phyloP scores from a whole-genome alignment of 2,329 filamentous ascomycete genomes.

The Pseudophaeomoniella oleicola region DNA sequence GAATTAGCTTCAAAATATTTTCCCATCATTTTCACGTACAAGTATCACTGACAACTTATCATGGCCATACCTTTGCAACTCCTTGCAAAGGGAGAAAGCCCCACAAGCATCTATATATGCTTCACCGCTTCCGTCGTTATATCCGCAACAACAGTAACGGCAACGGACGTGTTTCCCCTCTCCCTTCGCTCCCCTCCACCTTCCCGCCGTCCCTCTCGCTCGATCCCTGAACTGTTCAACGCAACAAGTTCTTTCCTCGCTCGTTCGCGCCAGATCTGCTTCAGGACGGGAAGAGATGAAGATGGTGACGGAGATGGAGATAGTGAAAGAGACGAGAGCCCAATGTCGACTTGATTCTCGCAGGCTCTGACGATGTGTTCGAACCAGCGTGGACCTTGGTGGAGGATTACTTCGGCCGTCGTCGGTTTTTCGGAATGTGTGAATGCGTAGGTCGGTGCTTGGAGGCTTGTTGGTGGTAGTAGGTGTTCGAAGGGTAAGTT shows the following conservation, averaged over 20 bases:
- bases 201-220: background rate
- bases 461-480: background rate
- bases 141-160: too few relatives aligned
- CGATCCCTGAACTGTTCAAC: background rate
- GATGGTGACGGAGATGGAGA: background rate
- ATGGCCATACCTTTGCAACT: too few relatives aligned
- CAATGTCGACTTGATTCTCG: background rate
- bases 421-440: background rate
- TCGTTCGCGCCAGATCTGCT: background rate
- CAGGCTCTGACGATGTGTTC: background rate
- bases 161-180: too few relatives aligned
- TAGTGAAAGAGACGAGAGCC: background rate
- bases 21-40: background rate
- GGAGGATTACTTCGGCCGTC: background rate
- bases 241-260: background rate
- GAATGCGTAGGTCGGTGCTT: background rate
- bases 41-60: too few relatives aligned
- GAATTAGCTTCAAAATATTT: background rate
- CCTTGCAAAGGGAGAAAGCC: too few relatives aligned
- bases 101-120: background rate
- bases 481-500: background rate
- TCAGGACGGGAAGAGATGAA: background rate
- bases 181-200: background rate
- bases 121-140: background rate
- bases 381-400: background rate